phyloP scores from a whole-genome alignment of 495 filamentous ascomycete species.

The Hypoxylon cercidicola region DNA sequence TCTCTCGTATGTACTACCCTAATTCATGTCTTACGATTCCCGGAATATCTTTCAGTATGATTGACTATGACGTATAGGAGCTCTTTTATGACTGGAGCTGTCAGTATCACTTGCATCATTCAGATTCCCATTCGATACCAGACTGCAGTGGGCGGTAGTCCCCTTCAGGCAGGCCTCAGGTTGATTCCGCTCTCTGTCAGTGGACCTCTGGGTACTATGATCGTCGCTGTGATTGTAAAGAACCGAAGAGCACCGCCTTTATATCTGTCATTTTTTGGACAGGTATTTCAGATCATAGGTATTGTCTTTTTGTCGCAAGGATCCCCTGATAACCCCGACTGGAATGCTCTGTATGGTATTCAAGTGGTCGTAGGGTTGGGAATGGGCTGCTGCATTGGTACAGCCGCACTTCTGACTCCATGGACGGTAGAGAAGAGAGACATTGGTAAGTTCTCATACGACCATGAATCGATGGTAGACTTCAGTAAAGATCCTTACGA shows the following conservation, averaged over 20 bases:
- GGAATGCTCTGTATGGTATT: no score
- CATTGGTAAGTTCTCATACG: slow-evolving; percentile 11
- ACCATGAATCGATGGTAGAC: not conserved
- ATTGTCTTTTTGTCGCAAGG: not conserved
- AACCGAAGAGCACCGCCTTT: not conserved
- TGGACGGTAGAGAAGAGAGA: slow-evolving; percentile 23
- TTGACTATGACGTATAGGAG: no score
- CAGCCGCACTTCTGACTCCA: slow-evolving; percentile 18
- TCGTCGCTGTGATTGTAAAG: not conserved
- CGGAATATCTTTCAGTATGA: no score
- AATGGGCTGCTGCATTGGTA: not conserved
- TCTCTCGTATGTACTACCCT: not conserved
- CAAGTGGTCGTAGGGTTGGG: not conserved
- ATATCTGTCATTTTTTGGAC: not conserved
- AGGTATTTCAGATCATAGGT: not conserved
- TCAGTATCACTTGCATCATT: not conserved
- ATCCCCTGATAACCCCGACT: not conserved
- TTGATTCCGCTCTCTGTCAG: not conserved
- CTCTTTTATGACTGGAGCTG: not conserved
- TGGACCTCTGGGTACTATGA: not conserved
- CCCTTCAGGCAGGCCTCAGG: not conserved
- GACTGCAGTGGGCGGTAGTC: not conserved
- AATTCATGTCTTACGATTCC: no score
- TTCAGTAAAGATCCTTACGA: not conserved
- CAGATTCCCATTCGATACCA: not conserved